A percentile compares a stretch with the other conserved stretches of the same genome.
These are phyloP conservation scores for Dryadomyces sulphureus DNA, from an alignment of 2,329 filamentous ascomycete species.

Conservation along the genomic window DNA sequence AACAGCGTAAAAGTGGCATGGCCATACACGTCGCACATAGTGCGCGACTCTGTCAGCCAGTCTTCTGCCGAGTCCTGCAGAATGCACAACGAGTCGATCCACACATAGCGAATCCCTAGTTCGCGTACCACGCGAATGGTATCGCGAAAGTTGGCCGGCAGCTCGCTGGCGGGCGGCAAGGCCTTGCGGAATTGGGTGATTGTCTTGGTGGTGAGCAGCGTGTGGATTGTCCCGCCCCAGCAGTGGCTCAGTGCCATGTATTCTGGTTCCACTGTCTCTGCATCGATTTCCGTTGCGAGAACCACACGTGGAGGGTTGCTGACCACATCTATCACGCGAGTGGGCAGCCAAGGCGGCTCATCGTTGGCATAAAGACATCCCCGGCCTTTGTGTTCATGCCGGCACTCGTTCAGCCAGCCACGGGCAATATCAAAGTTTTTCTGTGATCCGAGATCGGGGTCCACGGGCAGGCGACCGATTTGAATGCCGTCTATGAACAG, in stretches of 20 bases:
- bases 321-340: slow-evolving; percentile 1
- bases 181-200: background rate
- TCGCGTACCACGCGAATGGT: slow-evolving; percentile 1
- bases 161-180: background rate
- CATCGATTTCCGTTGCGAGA: background rate
- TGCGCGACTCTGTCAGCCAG: slow-evolving; percentile 4
- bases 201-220: background rate
- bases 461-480: background rate
- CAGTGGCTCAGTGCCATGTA: slow-evolving; percentile 7
- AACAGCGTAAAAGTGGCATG: slow-evolving; percentile 8
- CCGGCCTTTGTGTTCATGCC: background rate
- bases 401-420: slow-evolving; percentile 3
- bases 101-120: slow-evolving; percentile 7
- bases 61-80: slow-evolving; percentile 7
- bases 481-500: background rate
- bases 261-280: background rate
- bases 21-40: slow-evolving; percentile 13
- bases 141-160: slow-evolving; percentile 7
- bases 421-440: slow-evolving; percentile 1
- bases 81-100: slow-evolving; percentile 10
- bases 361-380: background rate
- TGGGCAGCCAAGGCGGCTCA: background rate
- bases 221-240: slow-evolving; percentile 1
- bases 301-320: background rate
- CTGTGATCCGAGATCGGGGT: background rate